A percentile compares a stretch with the other conserved stretches of the same genome.
These are phyloP conservation scores for Diatrype stigma DNA, from an alignment of 2,329 filamentous ascomycete genomes.

Conservation along the genomic window DNA sequence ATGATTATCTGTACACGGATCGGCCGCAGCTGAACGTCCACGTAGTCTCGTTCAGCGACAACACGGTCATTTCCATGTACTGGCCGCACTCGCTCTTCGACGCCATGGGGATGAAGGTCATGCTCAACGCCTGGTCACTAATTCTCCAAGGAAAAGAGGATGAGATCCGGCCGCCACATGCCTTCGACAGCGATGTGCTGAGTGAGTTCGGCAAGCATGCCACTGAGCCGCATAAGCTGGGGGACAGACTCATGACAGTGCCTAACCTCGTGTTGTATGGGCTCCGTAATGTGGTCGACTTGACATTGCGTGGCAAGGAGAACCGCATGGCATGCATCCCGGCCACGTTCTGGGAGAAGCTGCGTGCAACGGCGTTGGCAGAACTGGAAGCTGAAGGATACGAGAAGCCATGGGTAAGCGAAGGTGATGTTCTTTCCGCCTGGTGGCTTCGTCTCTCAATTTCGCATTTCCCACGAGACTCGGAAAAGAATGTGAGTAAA, in stretches of 20 bases:
- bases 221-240: conserved; percentile 20
- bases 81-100: conserved; percentile 40
- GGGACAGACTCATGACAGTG: conserved; percentile 11
- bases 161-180: conserved; percentile 28
- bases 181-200: conserved; percentile 29
- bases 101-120: conserved; percentile 31
- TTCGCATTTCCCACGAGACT: neutral
- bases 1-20: conserved; percentile 34
- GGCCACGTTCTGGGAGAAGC: conserved; percentile 16
- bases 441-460: neutral
- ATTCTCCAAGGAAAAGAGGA: conserved; percentile 33
- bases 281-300: conserved; percentile 22
- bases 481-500: neutral
- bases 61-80: conserved; percentile 35
- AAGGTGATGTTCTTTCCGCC: neutral
- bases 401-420: neutral
- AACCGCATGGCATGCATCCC: conserved; percentile 35
- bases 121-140: conserved; percentile 37
- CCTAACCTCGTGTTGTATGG: conserved; percentile 22
- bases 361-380: conserved; percentile 21
- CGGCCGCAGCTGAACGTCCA: conserved; percentile 37
- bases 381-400: conserved; percentile 17
- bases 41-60: conserved; percentile 37
- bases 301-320: conserved; percentile 25
- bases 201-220: conserved; percentile 17